phyloP scores from a whole-genome alignment of 2,329 filamentous ascomycete species.

The Knoxdaviesia capensis region DNA sequence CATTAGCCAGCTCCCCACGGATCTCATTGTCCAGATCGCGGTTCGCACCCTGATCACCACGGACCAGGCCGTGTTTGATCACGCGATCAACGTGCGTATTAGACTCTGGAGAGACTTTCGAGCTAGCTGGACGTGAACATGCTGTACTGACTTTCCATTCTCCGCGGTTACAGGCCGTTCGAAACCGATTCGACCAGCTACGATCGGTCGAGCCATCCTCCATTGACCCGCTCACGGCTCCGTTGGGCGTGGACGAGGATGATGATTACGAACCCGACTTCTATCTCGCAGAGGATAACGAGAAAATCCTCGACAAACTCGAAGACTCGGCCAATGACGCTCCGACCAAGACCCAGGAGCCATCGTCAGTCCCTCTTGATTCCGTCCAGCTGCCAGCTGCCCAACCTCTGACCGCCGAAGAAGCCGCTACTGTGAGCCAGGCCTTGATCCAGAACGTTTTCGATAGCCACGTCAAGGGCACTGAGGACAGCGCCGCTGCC shows the following conservation, averaged over 20 bases:
- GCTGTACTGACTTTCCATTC: too few relatives aligned
- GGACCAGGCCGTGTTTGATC: constrained; percentile 4
- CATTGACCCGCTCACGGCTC: constrained; percentile 34
- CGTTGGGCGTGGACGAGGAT: constrained; percentile 49
- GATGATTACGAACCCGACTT: constrained; percentile 90
- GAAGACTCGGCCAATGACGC: constrained; percentile 43
- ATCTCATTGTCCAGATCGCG: constrained; percentile 64
- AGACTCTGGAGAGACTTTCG: too few relatives aligned
- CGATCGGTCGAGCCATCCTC: constrained; percentile 12
- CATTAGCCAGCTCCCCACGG: constrained; percentile 55
- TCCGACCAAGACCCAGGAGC: constrained; percentile 10
- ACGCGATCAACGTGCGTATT: constrained; percentile 4
- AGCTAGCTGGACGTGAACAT: too few relatives aligned
- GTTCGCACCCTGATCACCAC: constrained; percentile 41
- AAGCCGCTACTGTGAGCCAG: constrained; percentile 5
- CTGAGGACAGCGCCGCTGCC: constrained; percentile 34
- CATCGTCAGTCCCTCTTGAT: constrained; percentile 38
- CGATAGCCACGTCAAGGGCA: constrained; percentile 31
- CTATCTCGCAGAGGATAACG: constrained; percentile 53
- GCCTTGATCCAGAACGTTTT: constrained; percentile 5
- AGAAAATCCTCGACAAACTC: constrained; percentile 59
- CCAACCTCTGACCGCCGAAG: constrained; percentile 46
- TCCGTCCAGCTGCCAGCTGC: constrained; percentile 67
- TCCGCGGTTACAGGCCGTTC: constrained; percentile 13
- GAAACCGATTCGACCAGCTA: constrained; percentile 20